Conservation (phyloP, 2,329 filamentous ascomycete genomes). For the Diaporthe longicolla region DNA sequence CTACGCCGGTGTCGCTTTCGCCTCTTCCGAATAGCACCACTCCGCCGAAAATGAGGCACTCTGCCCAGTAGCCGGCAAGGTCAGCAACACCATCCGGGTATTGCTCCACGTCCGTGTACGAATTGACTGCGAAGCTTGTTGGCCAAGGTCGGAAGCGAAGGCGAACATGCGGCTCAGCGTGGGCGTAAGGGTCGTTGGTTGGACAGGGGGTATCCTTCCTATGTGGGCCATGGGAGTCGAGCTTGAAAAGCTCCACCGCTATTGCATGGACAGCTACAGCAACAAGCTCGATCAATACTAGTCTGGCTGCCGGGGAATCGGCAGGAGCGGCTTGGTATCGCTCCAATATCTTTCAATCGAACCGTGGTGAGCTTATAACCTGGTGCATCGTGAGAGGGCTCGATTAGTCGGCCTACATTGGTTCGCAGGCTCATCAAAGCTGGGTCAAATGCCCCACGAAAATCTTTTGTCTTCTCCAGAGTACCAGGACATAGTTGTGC, state of each 20-base stretch:
- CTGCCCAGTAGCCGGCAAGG: slow-evolving; percentile 50
- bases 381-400: background rate
- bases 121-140: slow-evolving; percentile 47
- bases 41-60: slow-evolving; percentile 48
- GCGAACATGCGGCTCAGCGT: background rate
- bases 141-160: slow-evolving; percentile 5
- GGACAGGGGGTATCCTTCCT: background rate
- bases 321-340: background rate
- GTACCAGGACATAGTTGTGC: slow-evolving; percentile 1
- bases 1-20: background rate
- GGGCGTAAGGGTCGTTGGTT: slow-evolving; percentile 41
- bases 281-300: background rate
- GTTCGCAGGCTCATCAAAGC: background rate
- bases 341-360: background rate
- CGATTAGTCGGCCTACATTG: background rate
- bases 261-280: slow-evolving; percentile 1
- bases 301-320: background rate
- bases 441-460: background rate
- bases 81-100: slow-evolving; percentile 51
- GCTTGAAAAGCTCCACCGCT: slow-evolving; percentile 12
- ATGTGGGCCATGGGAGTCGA: background rate
- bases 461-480: background rate
- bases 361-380: background rate
- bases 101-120: slow-evolving; percentile 48
- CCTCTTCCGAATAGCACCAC: slow-evolving; percentile 45